phyloP scores from a whole-genome alignment of 306 rosid species.

The Medicago arabica region DNA sequence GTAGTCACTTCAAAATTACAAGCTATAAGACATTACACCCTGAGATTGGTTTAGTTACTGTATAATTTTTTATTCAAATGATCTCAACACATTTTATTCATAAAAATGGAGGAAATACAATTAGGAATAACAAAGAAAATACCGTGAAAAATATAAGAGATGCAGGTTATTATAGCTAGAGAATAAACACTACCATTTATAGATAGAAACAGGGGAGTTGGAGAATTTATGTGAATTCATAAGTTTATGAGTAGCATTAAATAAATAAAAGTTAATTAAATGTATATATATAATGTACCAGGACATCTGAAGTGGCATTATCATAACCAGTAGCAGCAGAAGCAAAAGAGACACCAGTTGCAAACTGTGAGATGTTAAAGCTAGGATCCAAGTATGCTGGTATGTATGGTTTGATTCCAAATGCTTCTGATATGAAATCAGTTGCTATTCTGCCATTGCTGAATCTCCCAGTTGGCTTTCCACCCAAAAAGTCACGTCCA shows the following conservation, averaged over 20 bases:
- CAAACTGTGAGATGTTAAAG: slow-evolving; percentile 74
- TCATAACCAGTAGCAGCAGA: slow-evolving; percentile 96
- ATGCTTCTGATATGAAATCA: slow-evolving; percentile 73
- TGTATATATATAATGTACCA: slow-evolving; percentile 42
- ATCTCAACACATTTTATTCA: too few relatives aligned
- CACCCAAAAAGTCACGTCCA: slow-evolving; percentile 83
- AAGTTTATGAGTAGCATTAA: not conserved
- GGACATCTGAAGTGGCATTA: slow-evolving; percentile 83
- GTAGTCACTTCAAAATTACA: too few relatives aligned
- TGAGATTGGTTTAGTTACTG: too few relatives aligned
- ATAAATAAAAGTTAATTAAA: not conserved
- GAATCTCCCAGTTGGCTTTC: slow-evolving; percentile 86
- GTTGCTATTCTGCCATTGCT: slow-evolving; percentile 80
- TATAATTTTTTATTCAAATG: too few relatives aligned
- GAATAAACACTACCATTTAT: not conserved
- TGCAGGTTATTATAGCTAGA: too few relatives aligned
- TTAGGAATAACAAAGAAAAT: too few relatives aligned
- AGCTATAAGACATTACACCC: not conserved
- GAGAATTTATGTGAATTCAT: not conserved
- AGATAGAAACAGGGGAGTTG: not conserved
- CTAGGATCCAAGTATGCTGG: slow-evolving; percentile 92
- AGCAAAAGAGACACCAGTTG: slow-evolving; percentile 83
- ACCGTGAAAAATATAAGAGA: too few relatives aligned
- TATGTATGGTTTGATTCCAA: slow-evolving; percentile 59
- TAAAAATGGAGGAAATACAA: too few relatives aligned